A percentile compares a stretch with the other conserved stretches of the same genome.
These are phyloP conservation scores for Botrytis aclada DNA, from an alignment of 2,329 filamentous ascomycete genomes.

Conservation along the genomic window DNA sequence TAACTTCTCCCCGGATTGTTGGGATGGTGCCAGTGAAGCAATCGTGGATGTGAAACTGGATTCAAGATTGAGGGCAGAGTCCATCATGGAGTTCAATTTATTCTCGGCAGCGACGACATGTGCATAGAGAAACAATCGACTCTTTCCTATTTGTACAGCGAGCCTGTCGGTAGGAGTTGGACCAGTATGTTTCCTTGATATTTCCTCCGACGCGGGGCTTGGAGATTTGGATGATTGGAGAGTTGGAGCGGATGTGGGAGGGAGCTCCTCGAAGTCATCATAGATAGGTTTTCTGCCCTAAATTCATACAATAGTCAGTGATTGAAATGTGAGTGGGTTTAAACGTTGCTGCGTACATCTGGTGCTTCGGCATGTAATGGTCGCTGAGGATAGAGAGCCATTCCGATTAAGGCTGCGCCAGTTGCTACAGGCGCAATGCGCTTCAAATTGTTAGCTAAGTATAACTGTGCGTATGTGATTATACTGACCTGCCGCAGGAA, in stretches of 20 bases:
- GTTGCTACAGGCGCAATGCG: constrained; percentile 47
- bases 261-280: constrained; percentile 58
- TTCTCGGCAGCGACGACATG: constrained; percentile 75
- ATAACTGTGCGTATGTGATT: constrained; percentile 20
- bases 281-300: constrained; percentile 70
- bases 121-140: constrained; percentile 75
- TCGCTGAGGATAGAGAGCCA: constrained; percentile 47
- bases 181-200: constrained; percentile 38
- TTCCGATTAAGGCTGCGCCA: constrained; percentile 42
- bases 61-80: constrained; percentile 79
- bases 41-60: constrained; percentile 86
- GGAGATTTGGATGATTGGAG: constrained; percentile 24
- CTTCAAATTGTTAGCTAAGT: constrained; percentile 37
- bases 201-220: constrained; percentile 18
- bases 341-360: constrained; percentile 25
- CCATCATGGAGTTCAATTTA: constrained; percentile 77
- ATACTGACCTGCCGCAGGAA: constrained; percentile 50
- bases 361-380: constrained; percentile 48
- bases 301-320: constrained; percentile 26
- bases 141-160: constrained; percentile 74
- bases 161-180: constrained; percentile 89
- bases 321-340: constrained; percentile 2
- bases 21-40: constrained; percentile 80
- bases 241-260: constrained; percentile 35
- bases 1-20: constrained; percentile 81